phyloP scores from a whole-genome alignment of 2,329 filamentous ascomycete species.

The Fusarium luffae region DNA sequence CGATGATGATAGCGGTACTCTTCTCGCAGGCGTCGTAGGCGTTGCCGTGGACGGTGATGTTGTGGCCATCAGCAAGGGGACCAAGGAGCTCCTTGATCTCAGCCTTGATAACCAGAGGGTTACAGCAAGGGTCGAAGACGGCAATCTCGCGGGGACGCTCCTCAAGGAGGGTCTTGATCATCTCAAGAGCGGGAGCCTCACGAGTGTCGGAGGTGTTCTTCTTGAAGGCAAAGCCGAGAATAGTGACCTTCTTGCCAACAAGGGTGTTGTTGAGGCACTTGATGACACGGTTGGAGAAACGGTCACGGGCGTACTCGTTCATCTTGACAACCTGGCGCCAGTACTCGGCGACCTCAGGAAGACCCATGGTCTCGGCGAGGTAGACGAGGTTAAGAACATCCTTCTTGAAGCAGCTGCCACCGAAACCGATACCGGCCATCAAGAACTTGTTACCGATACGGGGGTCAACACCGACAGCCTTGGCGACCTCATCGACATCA shows the following conservation, averaged over 20 bases:
- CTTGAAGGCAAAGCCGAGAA: conserved; percentile 84
- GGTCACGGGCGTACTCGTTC: conserved; percentile 78
- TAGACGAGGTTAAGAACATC: conserved; percentile 80
- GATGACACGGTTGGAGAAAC: conserved; percentile 75
- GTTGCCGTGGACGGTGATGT: conserved; percentile 60
- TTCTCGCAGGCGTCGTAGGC: conserved; percentile 61
- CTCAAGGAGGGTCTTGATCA: conserved; percentile 72
- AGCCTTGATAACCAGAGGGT: conserved; percentile 60
- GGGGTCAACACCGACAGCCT: conserved; percentile 74
- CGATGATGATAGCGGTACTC: conserved; percentile 63
- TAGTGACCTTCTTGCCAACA: conserved; percentile 74
- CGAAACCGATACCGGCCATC: conserved; percentile 80
- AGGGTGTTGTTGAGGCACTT: conserved; percentile 75
- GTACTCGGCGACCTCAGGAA: conserved; percentile 78
- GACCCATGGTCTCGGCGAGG: conserved; percentile 74
- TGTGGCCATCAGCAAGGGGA: conserved; percentile 54
- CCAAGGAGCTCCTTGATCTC: conserved; percentile 62
- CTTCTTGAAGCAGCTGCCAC: conserved; percentile 85
- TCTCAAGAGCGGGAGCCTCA: conserved; percentile 75
- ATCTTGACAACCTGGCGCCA: conserved; percentile 80
- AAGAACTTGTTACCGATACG: conserved; percentile 80
- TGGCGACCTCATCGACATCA: conserved; percentile 77
- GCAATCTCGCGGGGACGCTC: conserved; percentile 72
- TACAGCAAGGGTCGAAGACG: conserved; percentile 75
- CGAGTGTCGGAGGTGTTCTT: conserved; percentile 81